Evolutionary conservation across 768 basidiomycete species (phyloP), one percentile per base, ranked within the genome.

Genomic region (Auricularia sp.): DNA sequence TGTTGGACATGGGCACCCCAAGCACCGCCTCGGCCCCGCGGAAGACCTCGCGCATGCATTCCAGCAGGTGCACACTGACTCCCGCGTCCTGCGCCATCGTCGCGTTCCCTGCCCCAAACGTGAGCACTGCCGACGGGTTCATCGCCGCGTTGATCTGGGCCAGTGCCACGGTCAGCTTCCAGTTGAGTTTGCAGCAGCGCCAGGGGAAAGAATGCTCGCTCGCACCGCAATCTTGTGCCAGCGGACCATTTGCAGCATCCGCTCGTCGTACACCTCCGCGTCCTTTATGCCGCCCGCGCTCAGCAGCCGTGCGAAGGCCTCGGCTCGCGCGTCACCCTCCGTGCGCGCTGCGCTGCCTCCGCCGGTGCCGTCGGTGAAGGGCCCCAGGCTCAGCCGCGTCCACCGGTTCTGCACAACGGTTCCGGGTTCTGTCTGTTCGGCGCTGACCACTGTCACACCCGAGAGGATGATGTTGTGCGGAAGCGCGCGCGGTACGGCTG

Each of bases 141-240:
- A 73, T 72, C 2, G 69, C 64, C 8, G 69, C 69, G 63, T 71
- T 73, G 64, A 70, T 69, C 67, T 68, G 59, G 6, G 2, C 8
- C 53, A 54, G 53, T 5, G 39, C n/a, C n/a, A 44, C 21, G 36
- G 34, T 61, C 35, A n/a, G 35, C 4, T 39, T 65, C 53, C 21
- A 10, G 23, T 58, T 56, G 34, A 56, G 63, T 62, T n/a, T 42
- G 33, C 21, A 36, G 14, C 21, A 8, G 61, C 54, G 39, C 51
- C 14, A 62, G 34, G 39, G 10, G 34, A 54, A 53, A 53, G 11
- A 0, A 18, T 18, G 47, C 61, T 43, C 14, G 61, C 65, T 58
- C 70, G 21, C 61, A 69, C 69, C 14, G 69, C 72, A 16, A 73
- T 69, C 66, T 73, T 73, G 66, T 73, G 72, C 72, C 72, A 73